Conservation (phyloP, 2,329 filamentous ascomycete genomes). For the Cercospora sp. region DNA sequence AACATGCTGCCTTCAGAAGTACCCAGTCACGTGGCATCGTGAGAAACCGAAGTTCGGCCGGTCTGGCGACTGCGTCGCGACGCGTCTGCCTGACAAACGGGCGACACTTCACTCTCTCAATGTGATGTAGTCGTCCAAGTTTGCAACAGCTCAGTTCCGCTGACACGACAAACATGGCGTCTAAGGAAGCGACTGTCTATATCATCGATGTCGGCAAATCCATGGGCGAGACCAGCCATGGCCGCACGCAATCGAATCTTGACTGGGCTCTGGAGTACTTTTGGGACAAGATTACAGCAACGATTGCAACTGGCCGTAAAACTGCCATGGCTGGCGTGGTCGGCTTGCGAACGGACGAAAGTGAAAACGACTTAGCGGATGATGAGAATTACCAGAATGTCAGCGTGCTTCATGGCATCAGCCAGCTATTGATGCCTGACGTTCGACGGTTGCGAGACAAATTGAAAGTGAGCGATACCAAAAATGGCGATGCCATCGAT, state of each 20-base stretch:
- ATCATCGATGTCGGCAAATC: slow-evolving; percentile 83
- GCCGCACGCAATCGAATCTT: slow-evolving; percentile 74
- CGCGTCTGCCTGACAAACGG: slow-evolving; percentile 3
- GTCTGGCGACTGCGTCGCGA: neutral
- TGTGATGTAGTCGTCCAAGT: slow-evolving; percentile 1
- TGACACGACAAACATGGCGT: slow-evolving; percentile 64
- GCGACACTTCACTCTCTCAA: neutral
- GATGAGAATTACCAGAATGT: slow-evolving; percentile 80
- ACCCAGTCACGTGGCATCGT: neutral
- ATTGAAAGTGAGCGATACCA: slow-evolving; percentile 67
- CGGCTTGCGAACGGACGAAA: slow-evolving; percentile 76
- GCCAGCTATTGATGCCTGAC: slow-evolving; percentile 68
- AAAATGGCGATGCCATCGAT: slow-evolving; percentile 78
- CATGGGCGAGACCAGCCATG: slow-evolving; percentile 73
- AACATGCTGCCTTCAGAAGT: neutral
- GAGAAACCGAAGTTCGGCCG: neutral
- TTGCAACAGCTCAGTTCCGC: neutral
- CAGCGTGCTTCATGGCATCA: slow-evolving; percentile 63
- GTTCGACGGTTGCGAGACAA: slow-evolving; percentile 63
- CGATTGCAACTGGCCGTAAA: slow-evolving; percentile 69
- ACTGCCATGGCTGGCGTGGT: slow-evolving; percentile 76
- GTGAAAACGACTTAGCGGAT: slow-evolving; percentile 64
- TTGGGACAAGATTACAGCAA: slow-evolving; percentile 86
- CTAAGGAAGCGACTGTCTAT: slow-evolving; percentile 91
- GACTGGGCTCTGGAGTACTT: slow-evolving; percentile 90